Evolutionary conservation across 306 rosid genomes (phyloP).

Genomic region (Canavalia ensiformis): DNA sequence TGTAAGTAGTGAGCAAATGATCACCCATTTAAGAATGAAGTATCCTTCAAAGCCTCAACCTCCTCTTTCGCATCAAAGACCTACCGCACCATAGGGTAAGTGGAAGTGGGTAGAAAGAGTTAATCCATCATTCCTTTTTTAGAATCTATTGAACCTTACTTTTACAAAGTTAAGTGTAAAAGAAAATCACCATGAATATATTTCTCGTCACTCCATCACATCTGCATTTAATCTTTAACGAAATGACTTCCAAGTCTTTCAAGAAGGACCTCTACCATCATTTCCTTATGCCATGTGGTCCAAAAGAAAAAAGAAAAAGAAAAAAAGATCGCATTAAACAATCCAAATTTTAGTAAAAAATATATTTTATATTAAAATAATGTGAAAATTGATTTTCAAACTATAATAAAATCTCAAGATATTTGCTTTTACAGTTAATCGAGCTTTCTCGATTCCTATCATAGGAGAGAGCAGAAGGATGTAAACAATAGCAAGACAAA

Average conservation of each 20-base stretch:
- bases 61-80: slow-evolving; percentile 1
- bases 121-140: slow-evolving; percentile 31
- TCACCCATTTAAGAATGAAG: background rate
- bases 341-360: too few relatives aligned
- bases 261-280: background rate
- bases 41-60: slow-evolving; percentile 7
- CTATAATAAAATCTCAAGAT: background rate
- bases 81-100: background rate
- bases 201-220: background rate
- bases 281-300: slow-evolving; percentile 20
- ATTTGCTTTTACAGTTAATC: background rate
- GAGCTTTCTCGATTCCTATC: background rate
- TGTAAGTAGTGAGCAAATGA: background rate
- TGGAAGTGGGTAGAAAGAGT: slow-evolving; percentile 43
- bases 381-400: too few relatives aligned
- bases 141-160: slow-evolving; percentile 18
- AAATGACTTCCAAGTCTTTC: slow-evolving; percentile 9
- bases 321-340: too few relatives aligned
- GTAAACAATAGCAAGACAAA: background rate
- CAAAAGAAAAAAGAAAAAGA: background rate
- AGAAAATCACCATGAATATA: slow-evolving; percentile 2
- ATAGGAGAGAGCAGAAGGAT: background rate
- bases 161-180: slow-evolving; percentile 28
- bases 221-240: background rate
- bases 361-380: too few relatives aligned